These are phyloP conservation scores for Knoxia roxburghii DNA, from an alignment of 257 asterid species.

Conservation along the genomic window DNA sequence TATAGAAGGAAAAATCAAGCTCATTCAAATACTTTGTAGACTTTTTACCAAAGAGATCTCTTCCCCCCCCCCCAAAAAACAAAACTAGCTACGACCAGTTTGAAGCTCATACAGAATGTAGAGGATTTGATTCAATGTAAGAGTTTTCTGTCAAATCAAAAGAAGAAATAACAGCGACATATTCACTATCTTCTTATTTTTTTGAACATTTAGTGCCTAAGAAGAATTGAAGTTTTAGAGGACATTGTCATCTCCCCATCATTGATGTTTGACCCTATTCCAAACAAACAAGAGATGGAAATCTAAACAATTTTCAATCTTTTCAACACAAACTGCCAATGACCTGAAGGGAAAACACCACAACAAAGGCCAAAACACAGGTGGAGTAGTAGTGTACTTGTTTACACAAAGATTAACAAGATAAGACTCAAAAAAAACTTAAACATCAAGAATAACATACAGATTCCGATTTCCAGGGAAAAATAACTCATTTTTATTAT, in stretches of 20 bases:
- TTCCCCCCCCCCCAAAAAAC: no score
- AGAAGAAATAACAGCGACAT: background rate
- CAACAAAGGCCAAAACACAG: background rate
- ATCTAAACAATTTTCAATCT: background rate
- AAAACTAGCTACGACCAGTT: background rate
- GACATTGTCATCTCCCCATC: background rate
- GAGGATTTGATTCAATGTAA: background rate
- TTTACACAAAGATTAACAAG: background rate
- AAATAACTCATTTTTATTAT: slow-evolving; percentile 27
- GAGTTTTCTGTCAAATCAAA: background rate
- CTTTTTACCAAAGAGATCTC: background rate
- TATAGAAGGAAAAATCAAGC: background rate
- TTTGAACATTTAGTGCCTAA: background rate
- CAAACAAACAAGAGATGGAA: background rate
- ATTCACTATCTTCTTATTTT: no score
- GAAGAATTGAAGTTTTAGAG: background rate
- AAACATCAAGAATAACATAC: background rate
- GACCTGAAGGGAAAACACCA: background rate
- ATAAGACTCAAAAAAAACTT: no score
- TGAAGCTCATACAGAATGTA: slow-evolving; percentile 1
- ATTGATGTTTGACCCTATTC: no score
- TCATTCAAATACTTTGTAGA: background rate
- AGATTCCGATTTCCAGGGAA: background rate
- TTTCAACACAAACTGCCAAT: background rate
- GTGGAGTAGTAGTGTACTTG: background rate